Evolutionary conservation across 139 green algal species (phyloP).

Genomic region (Astrephomene gubernaculifera): DNA sequence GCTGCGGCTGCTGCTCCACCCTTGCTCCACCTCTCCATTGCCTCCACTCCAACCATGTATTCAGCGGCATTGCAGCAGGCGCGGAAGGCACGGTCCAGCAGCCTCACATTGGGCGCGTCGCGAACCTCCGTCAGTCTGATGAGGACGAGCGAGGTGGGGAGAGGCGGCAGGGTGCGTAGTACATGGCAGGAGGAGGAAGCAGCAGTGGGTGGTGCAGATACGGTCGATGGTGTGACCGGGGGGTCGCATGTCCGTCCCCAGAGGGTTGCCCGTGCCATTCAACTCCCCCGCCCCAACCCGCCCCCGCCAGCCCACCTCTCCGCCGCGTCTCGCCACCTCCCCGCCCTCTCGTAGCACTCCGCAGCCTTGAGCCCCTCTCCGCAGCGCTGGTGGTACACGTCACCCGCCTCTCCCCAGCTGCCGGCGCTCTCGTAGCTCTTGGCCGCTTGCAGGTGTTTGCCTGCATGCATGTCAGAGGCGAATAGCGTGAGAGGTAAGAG

Average conservation of each 20-base stretch:
- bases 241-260: no score
- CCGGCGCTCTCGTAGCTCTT: neutral
- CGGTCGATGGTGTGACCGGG: no score
- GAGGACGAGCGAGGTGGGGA: neutral
- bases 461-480: neutral
- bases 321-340: neutral
- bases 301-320: neutral
- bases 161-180: no score
- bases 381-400: neutral
- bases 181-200: no score
- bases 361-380: neutral
- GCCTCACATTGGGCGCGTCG: neutral
- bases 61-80: neutral
- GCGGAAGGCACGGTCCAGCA: neutral
- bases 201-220: no score
- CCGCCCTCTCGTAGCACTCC: slow-evolving; percentile 1
- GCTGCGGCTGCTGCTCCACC: no score
- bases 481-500: neutral
- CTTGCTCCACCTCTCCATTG: neutral
- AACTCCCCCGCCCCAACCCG: no score
- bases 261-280: no score
- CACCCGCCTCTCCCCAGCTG: slow-evolving; percentile 12
- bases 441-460: slow-evolving; percentile 3
- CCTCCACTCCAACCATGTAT: neutral
- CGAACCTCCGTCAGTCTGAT: neutral